phyloP scores from a whole-genome alignment of 371 early-diverging fungal genomes.

The Nematocida parisii region DNA sequence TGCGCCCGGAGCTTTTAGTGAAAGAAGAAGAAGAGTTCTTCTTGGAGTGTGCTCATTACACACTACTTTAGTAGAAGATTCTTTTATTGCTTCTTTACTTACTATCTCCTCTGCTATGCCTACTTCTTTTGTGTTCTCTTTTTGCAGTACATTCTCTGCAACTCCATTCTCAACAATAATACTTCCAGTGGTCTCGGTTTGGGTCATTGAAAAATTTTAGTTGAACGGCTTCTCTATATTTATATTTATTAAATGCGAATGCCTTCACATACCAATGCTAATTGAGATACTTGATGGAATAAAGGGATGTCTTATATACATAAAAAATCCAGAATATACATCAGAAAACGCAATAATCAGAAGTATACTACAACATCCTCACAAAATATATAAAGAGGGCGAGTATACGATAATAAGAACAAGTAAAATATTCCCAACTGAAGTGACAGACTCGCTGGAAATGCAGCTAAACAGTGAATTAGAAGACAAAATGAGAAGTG shows the following conservation, averaged over 20 bases:
- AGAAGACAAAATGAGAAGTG: slow-evolving; percentile 32
- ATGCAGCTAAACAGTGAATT: slow-evolving; percentile 31
- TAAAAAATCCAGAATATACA: slow-evolving; percentile 11
- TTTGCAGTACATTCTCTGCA: background rate
- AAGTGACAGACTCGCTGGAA: slow-evolving; percentile 3
- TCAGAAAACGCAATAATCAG: background rate
- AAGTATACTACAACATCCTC: background rate
- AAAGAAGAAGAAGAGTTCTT: slow-evolving; percentile 50
- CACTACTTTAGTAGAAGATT: background rate
- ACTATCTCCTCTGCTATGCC: background rate
- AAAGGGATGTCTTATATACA: slow-evolving; percentile 22
- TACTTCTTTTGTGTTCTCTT: background rate
- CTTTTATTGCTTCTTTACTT: background rate
- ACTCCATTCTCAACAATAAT: background rate
- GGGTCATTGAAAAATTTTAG: slow-evolving; percentile 31
- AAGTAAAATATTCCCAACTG: background rate
- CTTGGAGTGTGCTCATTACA: background rate
- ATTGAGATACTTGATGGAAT: slow-evolving; percentile 45
- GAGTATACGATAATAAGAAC: slow-evolving; percentile 19
- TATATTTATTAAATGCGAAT: background rate
- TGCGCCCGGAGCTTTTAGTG: slow-evolving; percentile 26
- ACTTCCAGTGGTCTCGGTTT: background rate
- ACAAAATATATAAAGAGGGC: slow-evolving; percentile 23
- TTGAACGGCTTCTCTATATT: background rate
- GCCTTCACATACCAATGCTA: background rate